phyloP scores from a whole-genome alignment of 2,329 filamentous ascomycete genomes.

The Catunica adiposa region DNA sequence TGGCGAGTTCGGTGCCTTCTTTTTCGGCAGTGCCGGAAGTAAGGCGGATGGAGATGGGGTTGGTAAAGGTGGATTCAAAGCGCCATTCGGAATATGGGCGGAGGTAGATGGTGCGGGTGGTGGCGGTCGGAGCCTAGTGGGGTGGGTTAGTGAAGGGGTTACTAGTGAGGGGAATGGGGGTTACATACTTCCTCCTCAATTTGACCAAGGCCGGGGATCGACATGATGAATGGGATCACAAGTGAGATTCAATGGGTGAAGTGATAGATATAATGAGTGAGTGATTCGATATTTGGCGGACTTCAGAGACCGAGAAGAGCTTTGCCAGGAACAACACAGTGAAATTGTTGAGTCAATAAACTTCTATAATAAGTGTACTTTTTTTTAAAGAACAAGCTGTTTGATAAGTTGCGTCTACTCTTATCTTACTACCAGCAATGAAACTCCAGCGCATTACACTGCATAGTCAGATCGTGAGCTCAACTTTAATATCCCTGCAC shows the following conservation, averaged over 20 bases:
- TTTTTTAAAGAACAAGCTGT: too few relatives aligned
- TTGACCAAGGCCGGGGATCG: conserved; percentile 57
- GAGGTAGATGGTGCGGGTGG: conserved; percentile 35
- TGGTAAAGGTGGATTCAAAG: conserved; percentile 48
- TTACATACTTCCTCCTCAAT: conserved; percentile 40
- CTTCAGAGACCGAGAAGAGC: not conserved
- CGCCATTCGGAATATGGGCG: conserved; percentile 58
- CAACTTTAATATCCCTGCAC: not conserved
- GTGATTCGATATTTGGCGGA: not conserved
- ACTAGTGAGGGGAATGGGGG: conserved; percentile 16
- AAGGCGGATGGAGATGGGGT: conserved; percentile 38
- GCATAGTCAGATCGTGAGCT: not conserved
- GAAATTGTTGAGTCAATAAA: too few relatives aligned
- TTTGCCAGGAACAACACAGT: too few relatives aligned
- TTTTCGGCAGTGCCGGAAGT: conserved; percentile 74
- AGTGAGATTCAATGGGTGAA: not conserved
- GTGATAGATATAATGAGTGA: not conserved
- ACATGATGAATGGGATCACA: conserved; percentile 32
- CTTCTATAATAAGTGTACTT: too few relatives aligned
- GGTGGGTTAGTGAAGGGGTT: not conserved
- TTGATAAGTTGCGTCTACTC: too few relatives aligned
- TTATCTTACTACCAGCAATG: too few relatives aligned
- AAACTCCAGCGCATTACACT: too few relatives aligned
- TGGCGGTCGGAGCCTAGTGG: conserved; percentile 12
- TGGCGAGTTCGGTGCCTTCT: conserved; percentile 84